phyloP scores from a whole-genome alignment of 257 asterid species.

The Solanum etuberosum region DNA sequence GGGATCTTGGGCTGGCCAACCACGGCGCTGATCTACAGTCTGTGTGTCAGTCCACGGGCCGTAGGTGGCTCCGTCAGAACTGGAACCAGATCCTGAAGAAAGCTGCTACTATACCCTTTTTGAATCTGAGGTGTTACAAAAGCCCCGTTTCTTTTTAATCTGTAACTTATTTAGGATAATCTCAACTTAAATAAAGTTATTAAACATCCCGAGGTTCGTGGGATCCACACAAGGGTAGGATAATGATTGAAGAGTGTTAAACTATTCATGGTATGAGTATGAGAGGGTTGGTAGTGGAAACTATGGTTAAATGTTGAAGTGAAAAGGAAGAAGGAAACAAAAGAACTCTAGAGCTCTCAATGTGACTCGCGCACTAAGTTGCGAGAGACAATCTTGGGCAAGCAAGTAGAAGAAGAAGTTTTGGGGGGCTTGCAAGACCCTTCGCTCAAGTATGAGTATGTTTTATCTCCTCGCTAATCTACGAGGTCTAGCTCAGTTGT shows the following conservation, averaged over 20 bases:
- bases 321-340: not conserved
- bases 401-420: not conserved
- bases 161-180: not conserved
- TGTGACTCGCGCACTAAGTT: not conserved
- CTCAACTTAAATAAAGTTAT: not conserved
- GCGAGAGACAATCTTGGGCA: not conserved
- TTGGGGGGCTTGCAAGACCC: not conserved
- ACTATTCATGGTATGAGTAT: not conserved
- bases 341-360: not conserved
- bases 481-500: not conserved
- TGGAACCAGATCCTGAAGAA: too few species aligned
- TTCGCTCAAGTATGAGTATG: not conserved
- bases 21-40: too few species aligned
- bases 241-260: not conserved
- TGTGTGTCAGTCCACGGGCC: too few species aligned
- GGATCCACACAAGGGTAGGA: not conserved
- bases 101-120: too few species aligned
- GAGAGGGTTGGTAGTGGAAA: not conserved
- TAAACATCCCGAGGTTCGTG: not conserved
- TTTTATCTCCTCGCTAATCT: not conserved
- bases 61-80: too few species aligned
- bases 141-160: too few species aligned
- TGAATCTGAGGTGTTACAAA: too few species aligned
- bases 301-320: not conserved
- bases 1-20: too few species aligned